Percentiles rank a stretch among this genome's conserved stretches.
Conservation (phyloP, 495 filamentous ascomycete genomes). For the Lasiosphaeriaceae sp. region DNA sequence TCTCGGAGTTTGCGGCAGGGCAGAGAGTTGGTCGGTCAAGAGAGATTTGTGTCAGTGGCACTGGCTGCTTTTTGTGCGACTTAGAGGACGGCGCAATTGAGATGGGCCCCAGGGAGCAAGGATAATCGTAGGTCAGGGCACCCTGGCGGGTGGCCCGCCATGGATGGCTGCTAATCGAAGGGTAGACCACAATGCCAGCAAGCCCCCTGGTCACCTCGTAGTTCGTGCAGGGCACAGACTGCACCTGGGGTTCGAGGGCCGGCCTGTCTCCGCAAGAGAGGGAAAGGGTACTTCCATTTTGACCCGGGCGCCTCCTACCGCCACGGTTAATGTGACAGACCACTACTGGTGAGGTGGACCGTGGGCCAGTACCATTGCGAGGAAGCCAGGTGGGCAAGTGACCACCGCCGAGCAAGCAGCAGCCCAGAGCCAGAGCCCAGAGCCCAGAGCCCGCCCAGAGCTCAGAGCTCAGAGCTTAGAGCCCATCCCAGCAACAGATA, state of each 20-base stretch:
- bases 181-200: constrained; percentile 32
- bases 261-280: constrained; percentile 13
- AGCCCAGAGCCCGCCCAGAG: neutral
- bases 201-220: constrained; percentile 25
- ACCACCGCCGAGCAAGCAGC: neutral
- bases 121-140: constrained; percentile 31
- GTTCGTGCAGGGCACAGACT: constrained; percentile 24
- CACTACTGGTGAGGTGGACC: constrained; percentile 8
- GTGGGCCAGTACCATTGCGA: constrained; percentile 21
- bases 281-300: constrained; percentile 16
- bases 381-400: constrained; percentile 2
- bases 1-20: constrained; percentile 13
- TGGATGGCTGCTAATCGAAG: constrained; percentile 34
- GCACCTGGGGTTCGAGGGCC: constrained; percentile 14
- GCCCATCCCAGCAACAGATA: neutral
- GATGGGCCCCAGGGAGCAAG: constrained; percentile 34
- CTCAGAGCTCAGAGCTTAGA: neutral
- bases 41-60: constrained; percentile 46
- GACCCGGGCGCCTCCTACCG: constrained; percentile 20
- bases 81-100: constrained; percentile 39
- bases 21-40: constrained; percentile 31
- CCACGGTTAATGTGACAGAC: constrained; percentile 25
- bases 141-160: constrained; percentile 28
- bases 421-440: neutral
- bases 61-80: constrained; percentile 50